phyloP scores from a whole-genome alignment of 2,329 filamentous ascomycete species.

The Helotiales sp. region DNA sequence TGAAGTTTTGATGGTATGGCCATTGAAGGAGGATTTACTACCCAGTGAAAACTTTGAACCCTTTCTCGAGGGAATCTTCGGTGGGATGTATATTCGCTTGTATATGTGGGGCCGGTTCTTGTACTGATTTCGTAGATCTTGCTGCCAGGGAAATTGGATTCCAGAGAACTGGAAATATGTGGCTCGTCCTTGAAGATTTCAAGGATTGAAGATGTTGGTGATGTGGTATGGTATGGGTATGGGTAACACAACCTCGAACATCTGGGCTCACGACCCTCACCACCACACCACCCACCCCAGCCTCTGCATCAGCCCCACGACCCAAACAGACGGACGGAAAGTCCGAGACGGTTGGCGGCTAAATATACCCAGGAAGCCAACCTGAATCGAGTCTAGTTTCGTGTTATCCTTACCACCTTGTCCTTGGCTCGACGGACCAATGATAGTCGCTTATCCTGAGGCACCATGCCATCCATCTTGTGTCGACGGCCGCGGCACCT shows the following conservation, averaged over 20 bases:
- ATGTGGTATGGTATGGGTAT: too few relatives aligned
- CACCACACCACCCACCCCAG: too few relatives aligned
- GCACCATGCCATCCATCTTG: neutral
- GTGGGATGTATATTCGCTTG: too few relatives aligned
- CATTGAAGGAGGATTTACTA: conserved; percentile 13
- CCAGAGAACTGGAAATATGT: neutral
- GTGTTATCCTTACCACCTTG: neutral
- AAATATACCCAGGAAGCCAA: conserved; percentile 7
- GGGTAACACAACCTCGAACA: neutral
- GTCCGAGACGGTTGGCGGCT: neutral
- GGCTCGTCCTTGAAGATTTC: neutral
- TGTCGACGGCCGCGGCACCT: neutral
- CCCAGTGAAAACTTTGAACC: neutral
- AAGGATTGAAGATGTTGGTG: neutral
- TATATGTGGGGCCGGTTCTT: too few relatives aligned
- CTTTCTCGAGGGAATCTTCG: too few relatives aligned
- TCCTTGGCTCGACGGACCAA: conserved; percentile 2
- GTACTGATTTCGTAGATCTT: neutral
- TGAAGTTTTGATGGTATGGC: conserved; percentile 26
- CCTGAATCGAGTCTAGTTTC: neutral
- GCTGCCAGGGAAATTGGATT: neutral
- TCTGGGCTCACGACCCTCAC: neutral
- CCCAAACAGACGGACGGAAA: conserved; percentile 2
- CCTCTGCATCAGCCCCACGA: conserved; percentile 7
- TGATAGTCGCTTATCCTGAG: neutral